phyloP scores from a whole-genome alignment of 2,329 filamentous ascomycete species.

The Sordariomycetes sp. region DNA sequence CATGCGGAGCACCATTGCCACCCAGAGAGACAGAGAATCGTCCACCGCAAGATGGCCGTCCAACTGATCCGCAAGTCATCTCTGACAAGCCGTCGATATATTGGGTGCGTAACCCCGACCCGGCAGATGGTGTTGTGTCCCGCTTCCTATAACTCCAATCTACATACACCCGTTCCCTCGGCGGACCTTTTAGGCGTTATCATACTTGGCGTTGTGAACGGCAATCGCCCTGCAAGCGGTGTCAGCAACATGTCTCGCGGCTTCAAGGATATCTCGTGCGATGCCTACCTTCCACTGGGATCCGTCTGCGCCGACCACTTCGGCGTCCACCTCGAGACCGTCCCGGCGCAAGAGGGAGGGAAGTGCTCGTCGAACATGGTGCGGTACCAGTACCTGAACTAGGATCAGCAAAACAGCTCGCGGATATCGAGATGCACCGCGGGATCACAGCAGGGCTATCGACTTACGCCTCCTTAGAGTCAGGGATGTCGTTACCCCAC shows the following conservation, averaged over 20 bases:
- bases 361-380: constrained; percentile 99
- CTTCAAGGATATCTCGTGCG: not conserved
- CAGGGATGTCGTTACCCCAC: constrained; percentile 87
- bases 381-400: constrained; percentile 84
- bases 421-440: not conserved
- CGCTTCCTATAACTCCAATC: not conserved
- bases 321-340: constrained; percentile 92
- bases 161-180: constrained; percentile 2
- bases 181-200: constrained; percentile 22
- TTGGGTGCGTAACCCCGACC: not conserved
- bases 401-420: constrained; percentile 13
- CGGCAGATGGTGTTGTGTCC: not conserved
- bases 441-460: not conserved
- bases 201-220: constrained; percentile 67
- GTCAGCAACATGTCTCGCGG: not conserved
- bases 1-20: not conserved
- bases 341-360: constrained; percentile 80
- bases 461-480: constrained; percentile 87
- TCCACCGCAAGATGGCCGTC: not conserved
- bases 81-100: constrained; percentile 21
- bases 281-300: constrained; percentile 71
- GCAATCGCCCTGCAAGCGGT: constrained; percentile 53
- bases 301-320: constrained; percentile 97
- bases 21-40: constrained; percentile 22
- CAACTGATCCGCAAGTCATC: constrained; percentile 4